Conservation (phyloP, 192 early-diverging fungal species). For the Phycomyces blakesleeanus region DNA sequence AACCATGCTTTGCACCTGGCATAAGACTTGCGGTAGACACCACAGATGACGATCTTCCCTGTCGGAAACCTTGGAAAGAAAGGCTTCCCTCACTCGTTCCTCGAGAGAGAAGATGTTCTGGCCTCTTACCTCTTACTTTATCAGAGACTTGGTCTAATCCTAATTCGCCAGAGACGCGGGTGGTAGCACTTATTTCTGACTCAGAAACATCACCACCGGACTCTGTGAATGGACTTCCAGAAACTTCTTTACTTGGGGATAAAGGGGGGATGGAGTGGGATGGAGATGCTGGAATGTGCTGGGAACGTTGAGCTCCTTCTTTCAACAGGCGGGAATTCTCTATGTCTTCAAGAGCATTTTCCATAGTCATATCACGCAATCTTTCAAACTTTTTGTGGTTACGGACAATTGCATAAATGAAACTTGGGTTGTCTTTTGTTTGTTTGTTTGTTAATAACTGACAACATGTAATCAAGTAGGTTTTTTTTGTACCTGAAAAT, state of each 20-base stretch:
- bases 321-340: constrained; percentile 36
- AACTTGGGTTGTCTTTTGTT: constrained; percentile 63
- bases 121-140: constrained; percentile 13
- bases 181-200: not conserved
- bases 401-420: constrained; percentile 80
- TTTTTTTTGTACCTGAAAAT: constrained; percentile 59
- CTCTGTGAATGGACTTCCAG: not conserved
- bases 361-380: constrained; percentile 64
- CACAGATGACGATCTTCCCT: constrained; percentile 1
- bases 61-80: not conserved
- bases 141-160: not conserved
- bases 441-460: not conserved
- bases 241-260: not conserved
- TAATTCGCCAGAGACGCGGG: not conserved
- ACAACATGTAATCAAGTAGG: no score
- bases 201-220: not conserved
- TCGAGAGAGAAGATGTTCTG: not conserved
- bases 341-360: constrained; percentile 58
- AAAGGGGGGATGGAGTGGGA: not conserved
- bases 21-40: not conserved
- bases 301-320: not conserved
- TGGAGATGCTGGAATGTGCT: not conserved
- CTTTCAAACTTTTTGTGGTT: constrained; percentile 68
- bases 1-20: constrained; percentile 10
- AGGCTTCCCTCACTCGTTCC: not conserved